Evolutionary conservation across 495 filamentous ascomycete species (phyloP).

Genomic region (Penicillium samsonianum): DNA sequence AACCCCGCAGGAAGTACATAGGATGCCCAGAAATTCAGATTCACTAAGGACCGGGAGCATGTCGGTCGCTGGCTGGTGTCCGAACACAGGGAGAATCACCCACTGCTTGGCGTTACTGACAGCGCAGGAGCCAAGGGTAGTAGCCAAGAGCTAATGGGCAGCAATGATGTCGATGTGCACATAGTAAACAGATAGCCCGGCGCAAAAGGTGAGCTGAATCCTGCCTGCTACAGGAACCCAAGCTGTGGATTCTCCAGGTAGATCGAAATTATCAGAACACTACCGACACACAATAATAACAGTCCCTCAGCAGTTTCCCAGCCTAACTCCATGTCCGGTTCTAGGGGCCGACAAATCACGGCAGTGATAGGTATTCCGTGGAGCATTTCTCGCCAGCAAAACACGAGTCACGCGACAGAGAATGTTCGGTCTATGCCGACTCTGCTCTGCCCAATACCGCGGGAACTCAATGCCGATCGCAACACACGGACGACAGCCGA

Average conservation of each 20-base stretch:
- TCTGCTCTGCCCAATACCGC: background rate
- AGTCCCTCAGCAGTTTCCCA: background rate
- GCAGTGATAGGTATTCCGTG: conserved; percentile 8
- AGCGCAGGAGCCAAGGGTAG: conserved; percentile 22
- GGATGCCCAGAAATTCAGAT: conserved; percentile 12
- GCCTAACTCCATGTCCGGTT: conserved; percentile 4
- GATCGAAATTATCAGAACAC: background rate
- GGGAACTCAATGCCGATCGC: conserved; percentile 15
- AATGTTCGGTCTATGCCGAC: conserved; percentile 6
- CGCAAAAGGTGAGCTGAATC: background rate
- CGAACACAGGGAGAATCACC: conserved; percentile 2
- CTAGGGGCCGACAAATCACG: conserved; percentile 16
- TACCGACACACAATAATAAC: background rate
- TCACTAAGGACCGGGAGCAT: conserved; percentile 8
- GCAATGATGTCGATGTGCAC: conserved; percentile 7
- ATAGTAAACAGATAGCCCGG: background rate
- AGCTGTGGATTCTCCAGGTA: background rate
- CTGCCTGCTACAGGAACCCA: background rate
- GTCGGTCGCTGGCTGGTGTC: conserved; percentile 5
- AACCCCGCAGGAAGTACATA: conserved; percentile 24
- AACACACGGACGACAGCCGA: background rate
- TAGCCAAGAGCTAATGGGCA: conserved; percentile 14
- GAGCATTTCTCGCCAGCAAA: conserved; percentile 8
- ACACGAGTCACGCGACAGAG: conserved; percentile 1
- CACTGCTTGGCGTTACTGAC: conserved; percentile 19